Evolutionary conservation across 192 early-diverging fungal genomes (phyloP).

Genomic region (Coemansia sp.): DNA sequence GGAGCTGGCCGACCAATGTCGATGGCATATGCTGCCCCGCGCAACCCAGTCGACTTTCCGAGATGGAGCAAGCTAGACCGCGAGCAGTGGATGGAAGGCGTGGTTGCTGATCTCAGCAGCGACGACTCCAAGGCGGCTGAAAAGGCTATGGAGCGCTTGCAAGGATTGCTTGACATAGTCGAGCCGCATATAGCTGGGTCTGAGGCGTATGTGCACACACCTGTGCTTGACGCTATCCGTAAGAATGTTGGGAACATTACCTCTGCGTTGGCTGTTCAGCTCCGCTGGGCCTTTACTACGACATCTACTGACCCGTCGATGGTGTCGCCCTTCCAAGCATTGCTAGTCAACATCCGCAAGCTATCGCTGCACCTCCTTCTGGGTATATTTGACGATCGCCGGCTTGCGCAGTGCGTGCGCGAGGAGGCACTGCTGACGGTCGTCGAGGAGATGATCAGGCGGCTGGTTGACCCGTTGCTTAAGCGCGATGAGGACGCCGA

Average conservation of each 20-base stretch:
- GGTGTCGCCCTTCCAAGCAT: constrained; percentile 20
- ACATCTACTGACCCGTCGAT: constrained; percentile 21
- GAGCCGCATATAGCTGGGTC: not conserved
- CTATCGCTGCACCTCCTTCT: constrained; percentile 61
- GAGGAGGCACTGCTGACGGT: constrained; percentile 66
- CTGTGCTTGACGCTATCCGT: constrained; percentile 24
- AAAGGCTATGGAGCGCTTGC: constrained; percentile 36
- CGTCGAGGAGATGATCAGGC: constrained; percentile 73
- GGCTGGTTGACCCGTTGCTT: constrained; percentile 78
- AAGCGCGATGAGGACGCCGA: constrained; percentile 37
- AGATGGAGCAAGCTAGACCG: constrained; percentile 32
- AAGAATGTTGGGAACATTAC: constrained; percentile 19
- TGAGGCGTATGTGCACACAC: constrained; percentile 9
- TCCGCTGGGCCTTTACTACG: constrained; percentile 37
- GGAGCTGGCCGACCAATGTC: constrained; percentile 3
- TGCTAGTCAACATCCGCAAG: constrained; percentile 71
- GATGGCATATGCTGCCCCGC: constrained; percentile 5
- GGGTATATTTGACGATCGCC: constrained; percentile 68
- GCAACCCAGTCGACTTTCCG: constrained; percentile 24
- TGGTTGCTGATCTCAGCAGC: constrained; percentile 37
- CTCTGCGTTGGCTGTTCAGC: constrained; percentile 23
- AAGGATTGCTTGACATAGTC: constrained; percentile 12
- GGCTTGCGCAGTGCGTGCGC: constrained; percentile 64
- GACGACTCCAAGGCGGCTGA: constrained; percentile 33
- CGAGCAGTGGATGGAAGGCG: constrained; percentile 38